Evolutionary conservation across 2,329 filamentous ascomycete genomes (phyloP).

Genomic region (Phialophora macrospora): DNA sequence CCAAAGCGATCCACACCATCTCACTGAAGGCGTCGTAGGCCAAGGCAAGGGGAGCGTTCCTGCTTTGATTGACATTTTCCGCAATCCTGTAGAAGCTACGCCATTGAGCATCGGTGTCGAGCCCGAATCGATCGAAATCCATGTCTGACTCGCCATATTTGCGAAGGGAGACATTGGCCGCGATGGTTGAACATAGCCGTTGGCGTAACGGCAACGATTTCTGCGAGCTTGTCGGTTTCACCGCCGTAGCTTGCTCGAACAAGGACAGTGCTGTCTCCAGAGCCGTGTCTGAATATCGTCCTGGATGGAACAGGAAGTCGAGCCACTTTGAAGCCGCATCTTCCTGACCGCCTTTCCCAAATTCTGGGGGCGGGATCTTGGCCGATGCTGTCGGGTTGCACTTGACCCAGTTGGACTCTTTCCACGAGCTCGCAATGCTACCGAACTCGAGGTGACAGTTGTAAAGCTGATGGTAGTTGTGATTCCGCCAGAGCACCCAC

Average conservation of each 20-base stretch:
- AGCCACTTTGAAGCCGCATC: conserved; percentile 86
- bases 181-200: conserved; percentile 32
- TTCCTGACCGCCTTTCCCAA: conserved; percentile 67
- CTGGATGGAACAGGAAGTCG: conserved; percentile 78
- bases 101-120: conserved; percentile 82
- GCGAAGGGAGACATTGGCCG: conserved; percentile 60
- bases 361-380: conserved; percentile 50
- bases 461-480: conserved; percentile 76
- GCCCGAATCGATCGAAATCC: conserved; percentile 76
- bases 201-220: conserved; percentile 49
- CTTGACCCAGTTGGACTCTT: conserved; percentile 69
- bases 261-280: conserved; percentile 82
- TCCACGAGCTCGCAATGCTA: conserved; percentile 66
- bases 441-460: conserved; percentile 73
- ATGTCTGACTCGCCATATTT: conserved; percentile 77
- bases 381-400: conserved; percentile 58
- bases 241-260: conserved; percentile 68
- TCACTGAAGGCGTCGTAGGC: conserved; percentile 72
- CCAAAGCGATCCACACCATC: conserved; percentile 81
- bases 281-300: conserved; percentile 77
- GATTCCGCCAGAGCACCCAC: conserved; percentile 86
- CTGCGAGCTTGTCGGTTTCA: conserved; percentile 41
- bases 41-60: conserved; percentile 80
- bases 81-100: conserved; percentile 84
- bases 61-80: conserved; percentile 81